Percentiles rank a stretch among this genome's conserved stretches.
These are phyloP conservation scores for Saccharomyces hybrid DNA, from an alignment of 1,139 yeast species.

Conservation along the genomic window DNA sequence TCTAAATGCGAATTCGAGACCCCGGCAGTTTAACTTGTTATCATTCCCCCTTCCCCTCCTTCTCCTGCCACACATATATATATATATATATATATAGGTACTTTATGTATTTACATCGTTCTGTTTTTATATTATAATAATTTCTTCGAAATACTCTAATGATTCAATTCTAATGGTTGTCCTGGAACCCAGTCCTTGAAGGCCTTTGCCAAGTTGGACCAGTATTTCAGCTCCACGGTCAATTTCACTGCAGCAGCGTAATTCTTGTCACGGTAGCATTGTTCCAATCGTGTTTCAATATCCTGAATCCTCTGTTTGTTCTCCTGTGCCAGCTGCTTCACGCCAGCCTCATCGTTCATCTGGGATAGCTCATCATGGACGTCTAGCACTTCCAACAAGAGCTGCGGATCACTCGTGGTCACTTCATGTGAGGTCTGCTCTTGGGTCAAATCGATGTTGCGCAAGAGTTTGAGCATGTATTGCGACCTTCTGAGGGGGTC, in stretches of 20 bases:
- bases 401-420: slow-evolving; percentile 43
- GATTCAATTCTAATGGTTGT: slow-evolving; percentile 55
- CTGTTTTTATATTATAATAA: not conserved
- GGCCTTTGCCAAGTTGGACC: slow-evolving; percentile 71
- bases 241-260: slow-evolving; percentile 49
- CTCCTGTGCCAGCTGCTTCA: slow-evolving; percentile 45
- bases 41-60: not conserved
- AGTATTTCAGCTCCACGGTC: slow-evolving; percentile 70
- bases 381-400: slow-evolving; percentile 69
- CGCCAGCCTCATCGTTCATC: slow-evolving; percentile 51
- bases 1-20: slow-evolving; percentile 54
- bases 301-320: slow-evolving; percentile 47
- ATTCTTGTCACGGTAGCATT: slow-evolving; percentile 35
- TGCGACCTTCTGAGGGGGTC: slow-evolving; percentile 68
- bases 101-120: not conserved
- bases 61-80: not conserved
- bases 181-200: slow-evolving; percentile 76
- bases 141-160: slow-evolving; percentile 30
- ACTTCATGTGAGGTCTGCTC: slow-evolving; percentile 32
- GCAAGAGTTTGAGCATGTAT: slow-evolving; percentile 40
- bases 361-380: slow-evolving; percentile 70
- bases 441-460: slow-evolving; percentile 39
- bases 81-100: not conserved
- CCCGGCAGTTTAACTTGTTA: slow-evolving; percentile 29
- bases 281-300: slow-evolving; percentile 32